Evolutionary conservation across 2,329 filamentous ascomycete species (phyloP).

Genomic region (Fusarium armeniacum): DNA sequence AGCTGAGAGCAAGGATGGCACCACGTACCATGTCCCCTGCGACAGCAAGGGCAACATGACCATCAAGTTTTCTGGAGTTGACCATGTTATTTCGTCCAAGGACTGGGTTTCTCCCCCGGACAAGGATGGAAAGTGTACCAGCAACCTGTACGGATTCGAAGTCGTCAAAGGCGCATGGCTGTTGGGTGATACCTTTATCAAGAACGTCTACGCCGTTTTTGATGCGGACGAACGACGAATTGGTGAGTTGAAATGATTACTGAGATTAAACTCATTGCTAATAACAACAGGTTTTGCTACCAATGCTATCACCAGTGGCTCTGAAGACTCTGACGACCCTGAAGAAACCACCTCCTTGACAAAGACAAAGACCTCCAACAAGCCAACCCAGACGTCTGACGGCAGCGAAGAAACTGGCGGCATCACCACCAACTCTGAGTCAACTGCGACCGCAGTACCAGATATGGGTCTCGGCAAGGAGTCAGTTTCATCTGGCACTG

Average conservation of each 20-base stretch:
- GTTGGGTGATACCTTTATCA: constrained; percentile 87
- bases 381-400: constrained; percentile 36
- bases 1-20: constrained; percentile 68
- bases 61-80: constrained; percentile 76
- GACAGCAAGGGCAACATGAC: constrained; percentile 71
- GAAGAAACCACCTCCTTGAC: constrained; percentile 25
- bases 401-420: constrained; percentile 26
- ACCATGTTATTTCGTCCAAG: constrained; percentile 74
- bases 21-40: constrained; percentile 81
- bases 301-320: constrained; percentile 30
- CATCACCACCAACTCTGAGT: constrained; percentile 30
- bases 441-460: constrained; percentile 34
- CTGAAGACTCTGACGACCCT: constrained; percentile 15
- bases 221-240: constrained; percentile 78
- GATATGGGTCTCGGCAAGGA: constrained; percentile 47
- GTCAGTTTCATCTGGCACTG: constrained; percentile 43
- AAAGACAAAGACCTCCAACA: constrained; percentile 23
- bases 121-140: constrained; percentile 68
- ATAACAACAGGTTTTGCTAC: constrained; percentile 45
- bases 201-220: constrained; percentile 90
- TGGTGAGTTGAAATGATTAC: constrained; percentile 59
- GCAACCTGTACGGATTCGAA: constrained; percentile 80
- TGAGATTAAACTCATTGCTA: constrained; percentile 4
- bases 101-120: constrained; percentile 75
- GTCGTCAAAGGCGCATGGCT: constrained; percentile 79